Evolutionary conservation across 2,329 filamentous ascomycete species (phyloP).

Genomic region (Fusarium xyrophilum): DNA sequence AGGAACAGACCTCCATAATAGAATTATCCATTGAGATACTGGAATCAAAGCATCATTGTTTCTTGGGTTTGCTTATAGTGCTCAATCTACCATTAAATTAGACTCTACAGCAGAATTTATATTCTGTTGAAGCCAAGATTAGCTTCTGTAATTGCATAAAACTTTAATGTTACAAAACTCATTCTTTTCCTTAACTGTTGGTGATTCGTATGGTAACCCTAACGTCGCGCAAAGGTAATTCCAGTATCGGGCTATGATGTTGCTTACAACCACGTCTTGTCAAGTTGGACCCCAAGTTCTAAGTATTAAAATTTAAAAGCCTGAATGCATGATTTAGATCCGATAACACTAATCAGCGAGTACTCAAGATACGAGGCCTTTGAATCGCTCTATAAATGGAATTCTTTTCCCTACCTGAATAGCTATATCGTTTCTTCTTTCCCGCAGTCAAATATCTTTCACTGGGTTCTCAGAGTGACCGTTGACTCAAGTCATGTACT

Average conservation of each 20-base stretch:
- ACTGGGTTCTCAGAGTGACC: not conserved
- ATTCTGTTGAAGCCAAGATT: fast-evolving
- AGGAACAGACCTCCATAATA: too few relatives aligned
- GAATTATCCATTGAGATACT: fast-evolving
- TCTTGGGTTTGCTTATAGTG: not conserved
- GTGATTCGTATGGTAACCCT: fast-evolving
- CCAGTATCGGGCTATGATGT: not conserved
- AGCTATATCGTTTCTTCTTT: not conserved
- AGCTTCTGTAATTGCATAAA: too few relatives aligned
- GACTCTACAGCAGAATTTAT: not conserved
- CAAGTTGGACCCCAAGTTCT: not conserved
- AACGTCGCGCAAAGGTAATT: fast-evolving
- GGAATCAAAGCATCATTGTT: fast-evolving
- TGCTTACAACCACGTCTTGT: not conserved
- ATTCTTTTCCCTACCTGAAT: not conserved
- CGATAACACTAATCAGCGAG: not conserved
- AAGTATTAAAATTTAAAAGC: not conserved
- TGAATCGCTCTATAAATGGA: too few relatives aligned
- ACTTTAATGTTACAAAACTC: fast-evolving
- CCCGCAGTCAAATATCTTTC: too few relatives aligned
- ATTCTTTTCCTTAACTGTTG: fast-evolving
- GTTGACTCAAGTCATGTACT: fast-evolving
- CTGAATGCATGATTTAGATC: not conserved
- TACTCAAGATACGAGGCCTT: not conserved
- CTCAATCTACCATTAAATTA: not conserved